A percentile compares a stretch with the other conserved stretches of the same genome.
Conservation (phyloP, 345 rosid genomes). For the Lepidium africanum region DNA sequence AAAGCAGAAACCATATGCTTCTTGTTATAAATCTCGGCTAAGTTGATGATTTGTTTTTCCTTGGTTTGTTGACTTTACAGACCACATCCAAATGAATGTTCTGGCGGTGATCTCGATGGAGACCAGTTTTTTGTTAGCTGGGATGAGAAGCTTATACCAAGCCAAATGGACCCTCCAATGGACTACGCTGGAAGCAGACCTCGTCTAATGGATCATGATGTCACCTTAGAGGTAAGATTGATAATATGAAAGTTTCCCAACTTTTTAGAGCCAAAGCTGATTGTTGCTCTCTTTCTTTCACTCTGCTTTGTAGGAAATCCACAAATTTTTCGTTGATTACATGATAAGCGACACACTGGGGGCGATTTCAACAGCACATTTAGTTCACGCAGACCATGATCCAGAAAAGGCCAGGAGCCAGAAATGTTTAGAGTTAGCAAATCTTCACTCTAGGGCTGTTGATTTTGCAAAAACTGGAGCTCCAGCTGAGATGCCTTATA, state of each 20-base stretch:
- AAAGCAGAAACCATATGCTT: slow-evolving; percentile 13
- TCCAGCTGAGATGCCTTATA: slow-evolving; percentile 84
- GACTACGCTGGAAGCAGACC: slow-evolving; percentile 70
- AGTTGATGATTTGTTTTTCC: neutral
- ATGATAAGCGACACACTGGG: slow-evolving; percentile 91
- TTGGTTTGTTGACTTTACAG: slow-evolving; percentile 30
- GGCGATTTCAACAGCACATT: slow-evolving; percentile 86
- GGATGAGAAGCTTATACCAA: slow-evolving; percentile 76
- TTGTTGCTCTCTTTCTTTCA: neutral
- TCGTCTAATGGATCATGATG: slow-evolving; percentile 83
- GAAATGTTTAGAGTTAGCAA: slow-evolving; percentile 71
- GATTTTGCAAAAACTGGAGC: slow-evolving; percentile 96
- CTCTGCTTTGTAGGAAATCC: slow-evolving; percentile 67
- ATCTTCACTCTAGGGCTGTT: slow-evolving; percentile 89
- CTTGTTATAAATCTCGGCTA: neutral
- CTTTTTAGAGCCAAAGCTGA: slow-evolving; percentile 6
- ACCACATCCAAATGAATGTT: slow-evolving; percentile 98
- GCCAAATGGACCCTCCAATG: slow-evolving; percentile 70
- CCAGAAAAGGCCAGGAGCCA: slow-evolving; percentile 63
- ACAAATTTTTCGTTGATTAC: slow-evolving; percentile 70
- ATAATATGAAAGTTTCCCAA: neutral
- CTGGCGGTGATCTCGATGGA: slow-evolving; percentile 98
- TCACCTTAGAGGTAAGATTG: slow-evolving; percentile 58
- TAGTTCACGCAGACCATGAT: slow-evolving; percentile 77
- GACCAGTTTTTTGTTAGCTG: slow-evolving; percentile 83